phyloP scores from a whole-genome alignment of 257 asterid genomes.

The Schizonepeta tenuifolia region DNA sequence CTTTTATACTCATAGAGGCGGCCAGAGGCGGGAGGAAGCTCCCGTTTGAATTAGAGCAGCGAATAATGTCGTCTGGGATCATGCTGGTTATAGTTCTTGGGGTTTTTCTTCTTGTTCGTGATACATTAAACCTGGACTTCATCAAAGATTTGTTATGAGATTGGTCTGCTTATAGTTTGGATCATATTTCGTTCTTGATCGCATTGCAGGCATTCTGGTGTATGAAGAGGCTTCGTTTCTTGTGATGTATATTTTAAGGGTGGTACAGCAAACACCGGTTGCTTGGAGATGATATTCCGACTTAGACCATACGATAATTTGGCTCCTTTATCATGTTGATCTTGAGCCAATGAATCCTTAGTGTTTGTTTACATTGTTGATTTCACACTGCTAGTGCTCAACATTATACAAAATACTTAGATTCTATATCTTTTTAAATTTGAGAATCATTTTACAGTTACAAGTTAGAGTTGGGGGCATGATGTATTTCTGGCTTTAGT shows the following conservation, averaged over 20 bases:
- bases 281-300: constrained; percentile 21
- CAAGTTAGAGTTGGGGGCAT: constrained; percentile 14
- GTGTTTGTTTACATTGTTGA: constrained; percentile 31
- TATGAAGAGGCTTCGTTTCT: constrained; percentile 17
- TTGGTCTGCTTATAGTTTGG: not conserved
- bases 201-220: constrained; percentile 4
- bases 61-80: constrained; percentile 90
- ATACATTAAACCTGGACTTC: constrained; percentile 85
- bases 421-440: constrained; percentile 11
- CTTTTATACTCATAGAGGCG: constrained; percentile 84
- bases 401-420: constrained; percentile 23
- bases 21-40: constrained; percentile 95
- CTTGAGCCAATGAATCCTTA: constrained; percentile 12
- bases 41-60: constrained; percentile 85
- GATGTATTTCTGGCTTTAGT: constrained; percentile 17
- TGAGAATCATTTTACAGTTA: constrained; percentile 7
- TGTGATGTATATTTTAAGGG: constrained; percentile 2
- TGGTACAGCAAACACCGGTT: not conserved
- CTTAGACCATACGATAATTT: constrained; percentile 15
- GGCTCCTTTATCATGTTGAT: constrained; percentile 24
- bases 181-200: constrained; percentile 24
- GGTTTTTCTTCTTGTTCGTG: constrained; percentile 82
- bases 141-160: constrained; percentile 74
- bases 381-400: constrained; percentile 7
- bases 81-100: constrained; percentile 76